Base-by-base conservation (phyloP, 306 rosid species). In the Albizia julibrissin region DNA sequence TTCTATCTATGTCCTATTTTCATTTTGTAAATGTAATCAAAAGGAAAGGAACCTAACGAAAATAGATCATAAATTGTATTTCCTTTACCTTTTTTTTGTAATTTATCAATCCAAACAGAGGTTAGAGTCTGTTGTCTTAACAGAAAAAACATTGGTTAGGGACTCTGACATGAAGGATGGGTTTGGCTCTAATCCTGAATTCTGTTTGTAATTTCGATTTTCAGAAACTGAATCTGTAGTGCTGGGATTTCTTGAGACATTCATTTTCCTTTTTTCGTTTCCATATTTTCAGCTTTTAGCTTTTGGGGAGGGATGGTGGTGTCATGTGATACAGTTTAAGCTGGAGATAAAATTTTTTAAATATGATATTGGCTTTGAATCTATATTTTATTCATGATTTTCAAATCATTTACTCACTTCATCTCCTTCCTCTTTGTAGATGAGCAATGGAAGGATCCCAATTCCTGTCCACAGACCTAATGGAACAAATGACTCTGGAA, bases 391-490 rank as follows among this genome's bases (percentile, higher is more conserved):
- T 19, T 27, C 10, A 19, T 73, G 18, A 10, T 61, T 62, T 64
- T 0, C 9, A 27, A 43, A 34, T 12, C 68, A 52, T 78, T 84
- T 79, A 37, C 65, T 66, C 3, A 2, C 34, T 61, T 58, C 65
- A 58, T n/a, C 65, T 58, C 31, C 66, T 80, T 42, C 50, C 65
- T 21, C 62, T 54, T 75, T 76, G 73, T 85, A 96, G 99, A 87
- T 85, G 86, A 72, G 86, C 79, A 96, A 87, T 69, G 82, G 84
- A 79, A 91, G 98, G 86, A 87, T 92, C 89, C 97, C 97, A 50
- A 85, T 93, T 84, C 91, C 99, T 73, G 89, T 67, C 67, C 93
- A 91, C 52, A 96, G 97, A 85, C 90, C 92, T 75, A 87, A 90
- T 74, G 98, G 94, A 79, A 80, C 92, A 68, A 58, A 87, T 77